A percentile compares a stretch with the other conserved stretches of the same genome.
phyloP scores from a whole-genome alignment of 768 basidiomycete genomes.

The Hericium coralloides region DNA sequence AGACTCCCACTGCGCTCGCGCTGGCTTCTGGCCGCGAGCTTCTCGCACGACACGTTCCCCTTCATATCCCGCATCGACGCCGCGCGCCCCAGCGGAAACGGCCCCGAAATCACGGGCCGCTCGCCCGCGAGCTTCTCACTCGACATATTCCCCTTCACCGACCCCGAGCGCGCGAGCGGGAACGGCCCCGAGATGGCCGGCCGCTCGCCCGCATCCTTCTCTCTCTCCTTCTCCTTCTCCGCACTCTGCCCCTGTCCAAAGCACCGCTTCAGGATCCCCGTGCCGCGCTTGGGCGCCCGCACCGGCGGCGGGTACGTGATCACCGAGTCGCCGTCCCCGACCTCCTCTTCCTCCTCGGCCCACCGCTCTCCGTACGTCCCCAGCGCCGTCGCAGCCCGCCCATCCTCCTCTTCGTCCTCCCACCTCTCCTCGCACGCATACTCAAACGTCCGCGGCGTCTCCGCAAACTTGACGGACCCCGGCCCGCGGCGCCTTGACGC shows the following conservation, averaged over 20 bases:
- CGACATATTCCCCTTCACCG: conserved; percentile 5
- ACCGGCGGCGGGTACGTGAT: conserved; percentile 18
- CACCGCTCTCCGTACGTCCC: not conserved
- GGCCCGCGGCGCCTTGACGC: conserved; percentile 9
- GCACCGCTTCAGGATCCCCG: conserved; percentile 16
- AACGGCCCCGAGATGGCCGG: conserved; percentile 26
- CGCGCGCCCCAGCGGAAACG: conserved; percentile 19
- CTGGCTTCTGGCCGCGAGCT: not conserved
- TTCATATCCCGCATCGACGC: not conserved
- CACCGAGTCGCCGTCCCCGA: conserved; percentile 9
- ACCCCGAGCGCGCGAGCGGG: conserved; percentile 17
- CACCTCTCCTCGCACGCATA: not conserved
- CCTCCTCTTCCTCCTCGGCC: not conserved
- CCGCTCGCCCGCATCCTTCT: conserved; percentile 10
- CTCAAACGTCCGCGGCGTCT: not conserved
- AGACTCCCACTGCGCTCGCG: not conserved
- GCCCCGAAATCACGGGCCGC: conserved; percentile 24
- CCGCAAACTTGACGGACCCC: conserved; percentile 14
- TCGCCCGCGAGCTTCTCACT: conserved; percentile 2
- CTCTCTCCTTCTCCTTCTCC: conserved; percentile 11
- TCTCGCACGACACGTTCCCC: conserved; percentile 11
- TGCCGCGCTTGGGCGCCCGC: conserved; percentile 10
- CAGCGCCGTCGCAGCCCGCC: not conserved
- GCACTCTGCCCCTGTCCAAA: conserved; percentile 5
- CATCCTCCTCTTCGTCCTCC: conserved; percentile 10